Evolutionary conservation across 495 filamentous ascomycete genomes (phyloP).

Genomic region (Tuber umbilicatum): DNA sequence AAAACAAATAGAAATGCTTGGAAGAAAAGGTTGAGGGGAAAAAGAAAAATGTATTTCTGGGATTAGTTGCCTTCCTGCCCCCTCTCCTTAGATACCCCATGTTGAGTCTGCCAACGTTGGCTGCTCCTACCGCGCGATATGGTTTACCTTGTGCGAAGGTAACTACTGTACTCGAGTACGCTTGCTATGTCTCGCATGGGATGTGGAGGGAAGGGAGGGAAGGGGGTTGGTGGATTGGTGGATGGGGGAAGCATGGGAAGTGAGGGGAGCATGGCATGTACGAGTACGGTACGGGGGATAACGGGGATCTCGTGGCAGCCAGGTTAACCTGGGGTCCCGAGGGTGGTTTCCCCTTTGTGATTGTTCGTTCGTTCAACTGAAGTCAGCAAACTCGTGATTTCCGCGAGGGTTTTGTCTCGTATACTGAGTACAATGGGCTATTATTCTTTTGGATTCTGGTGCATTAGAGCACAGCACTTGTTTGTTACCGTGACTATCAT

Average conservation of each 20-base stretch:
- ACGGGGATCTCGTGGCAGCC: conserved; percentile 36
- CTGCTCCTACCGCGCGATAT: conserved; percentile 2
- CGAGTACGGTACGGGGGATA: conserved; percentile 13
- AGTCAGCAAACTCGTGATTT: not conserved
- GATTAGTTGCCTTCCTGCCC: not conserved
- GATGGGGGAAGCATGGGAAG: not conserved
- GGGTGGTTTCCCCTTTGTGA: conserved; percentile 2
- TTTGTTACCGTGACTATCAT: not conserved
- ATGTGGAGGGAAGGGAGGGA: not conserved
- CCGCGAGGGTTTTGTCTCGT: not conserved
- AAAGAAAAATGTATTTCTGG: not conserved
- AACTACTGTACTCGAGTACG: too few species aligned
- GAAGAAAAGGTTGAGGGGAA: not conserved
- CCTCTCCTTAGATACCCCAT: not conserved
- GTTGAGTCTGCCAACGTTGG: conserved; percentile 2
- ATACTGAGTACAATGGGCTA: not conserved
- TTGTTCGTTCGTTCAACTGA: not conserved
- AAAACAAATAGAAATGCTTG: conserved; percentile 8
- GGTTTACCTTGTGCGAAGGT: not conserved
- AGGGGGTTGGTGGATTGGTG: not conserved
- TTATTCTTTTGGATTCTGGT: not conserved
- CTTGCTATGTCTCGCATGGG: conserved; percentile 21
- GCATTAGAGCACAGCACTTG: not conserved
- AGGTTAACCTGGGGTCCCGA: conserved; percentile 30
- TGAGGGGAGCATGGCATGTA: conserved; percentile 2